These are phyloP conservation scores for Beta corolliflora DNA, from an alignment of 179 eudicot genomes.

Conservation along the genomic window DNA sequence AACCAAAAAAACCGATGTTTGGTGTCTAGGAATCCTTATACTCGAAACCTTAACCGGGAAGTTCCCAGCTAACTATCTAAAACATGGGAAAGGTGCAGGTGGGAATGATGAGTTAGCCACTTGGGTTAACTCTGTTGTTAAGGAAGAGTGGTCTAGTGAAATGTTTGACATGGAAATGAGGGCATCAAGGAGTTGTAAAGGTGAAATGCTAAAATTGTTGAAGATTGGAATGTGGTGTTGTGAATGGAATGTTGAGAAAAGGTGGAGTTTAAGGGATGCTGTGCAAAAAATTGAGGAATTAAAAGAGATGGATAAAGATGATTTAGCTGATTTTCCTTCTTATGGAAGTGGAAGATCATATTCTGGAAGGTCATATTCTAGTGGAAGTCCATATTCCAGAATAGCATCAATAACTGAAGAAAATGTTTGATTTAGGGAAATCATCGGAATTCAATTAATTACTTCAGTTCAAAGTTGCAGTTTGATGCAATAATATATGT, in stretches of 20 bases:
- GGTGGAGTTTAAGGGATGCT: constrained; percentile 65
- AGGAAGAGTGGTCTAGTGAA: constrained; percentile 72
- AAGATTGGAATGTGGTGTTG: constrained; percentile 74
- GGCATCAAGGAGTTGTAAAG: constrained; percentile 43
- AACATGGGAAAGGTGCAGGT: constrained; percentile 60
- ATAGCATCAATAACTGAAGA: constrained; percentile 49
- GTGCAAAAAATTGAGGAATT: constrained; percentile 66
- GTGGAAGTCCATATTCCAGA: constrained; percentile 37
- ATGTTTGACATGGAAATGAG: constrained; percentile 75
- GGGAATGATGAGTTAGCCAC: constrained; percentile 59
- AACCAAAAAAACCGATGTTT: constrained; percentile 66
- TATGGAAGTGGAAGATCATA: constrained; percentile 38
- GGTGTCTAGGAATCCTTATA: constrained; percentile 86
- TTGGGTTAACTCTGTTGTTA: constrained; percentile 73
- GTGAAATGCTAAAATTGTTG: constrained; percentile 70
- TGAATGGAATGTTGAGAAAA: constrained; percentile 58
- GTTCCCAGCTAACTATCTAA: constrained; percentile 68
- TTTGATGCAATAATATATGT: not conserved
- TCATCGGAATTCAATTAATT: not conserved
- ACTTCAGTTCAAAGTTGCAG: not conserved
- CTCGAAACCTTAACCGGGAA: constrained; percentile 73
- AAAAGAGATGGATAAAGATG: constrained; percentile 54
- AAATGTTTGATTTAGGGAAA: constrained; percentile 30
- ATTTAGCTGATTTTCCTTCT: constrained; percentile 40
- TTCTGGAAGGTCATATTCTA: constrained; percentile 4